These are phyloP conservation scores for Vitis hybrid DNA, from an alignment of 177 flowering plant species.

Conservation along the genomic window DNA sequence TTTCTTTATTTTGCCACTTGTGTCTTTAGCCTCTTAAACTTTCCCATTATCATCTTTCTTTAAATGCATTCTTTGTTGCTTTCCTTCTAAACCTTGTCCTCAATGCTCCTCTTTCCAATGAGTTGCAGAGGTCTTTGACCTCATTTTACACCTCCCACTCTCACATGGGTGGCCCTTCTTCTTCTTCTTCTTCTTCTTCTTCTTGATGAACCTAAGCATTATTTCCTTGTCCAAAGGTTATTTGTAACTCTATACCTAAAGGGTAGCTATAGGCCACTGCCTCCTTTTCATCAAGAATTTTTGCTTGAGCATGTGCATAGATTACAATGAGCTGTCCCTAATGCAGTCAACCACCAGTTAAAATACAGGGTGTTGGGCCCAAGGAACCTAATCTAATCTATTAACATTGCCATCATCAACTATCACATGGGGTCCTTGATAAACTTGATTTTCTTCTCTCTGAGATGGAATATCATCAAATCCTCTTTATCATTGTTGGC, in stretches of 20 bases:
- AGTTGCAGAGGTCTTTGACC: neutral
- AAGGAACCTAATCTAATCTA: slow-evolving; percentile 4
- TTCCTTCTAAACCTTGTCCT: neutral
- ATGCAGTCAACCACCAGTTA: slow-evolving; percentile 4
- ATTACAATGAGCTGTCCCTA: slow-evolving; percentile 16
- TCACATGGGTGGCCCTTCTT: slow-evolving; percentile 11
- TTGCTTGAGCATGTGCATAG: slow-evolving; percentile 13
- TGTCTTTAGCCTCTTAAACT: slow-evolving; percentile 3
- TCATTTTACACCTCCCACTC: neutral
- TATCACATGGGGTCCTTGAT: slow-evolving; percentile 19
- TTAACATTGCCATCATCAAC: slow-evolving; percentile 16
- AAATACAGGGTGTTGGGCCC: slow-evolving; percentile 16
- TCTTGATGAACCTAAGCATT: neutral
- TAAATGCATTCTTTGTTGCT: slow-evolving; percentile 12
- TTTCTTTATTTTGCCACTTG: slow-evolving; percentile 2
- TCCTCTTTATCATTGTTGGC: neutral
- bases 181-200: neutral
- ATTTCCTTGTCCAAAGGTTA: neutral
- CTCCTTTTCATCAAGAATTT: neutral
- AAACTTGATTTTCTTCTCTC: neutral
- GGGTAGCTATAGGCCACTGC: no score
- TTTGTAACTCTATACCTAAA: neutral
- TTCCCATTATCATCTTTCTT: neutral
- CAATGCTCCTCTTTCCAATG: slow-evolving; percentile 2
- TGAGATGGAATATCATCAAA: slow-evolving; percentile 6